phyloP scores from a whole-genome alignment of 2,329 filamentous ascomycete genomes.

The Apiospora arundinis region DNA sequence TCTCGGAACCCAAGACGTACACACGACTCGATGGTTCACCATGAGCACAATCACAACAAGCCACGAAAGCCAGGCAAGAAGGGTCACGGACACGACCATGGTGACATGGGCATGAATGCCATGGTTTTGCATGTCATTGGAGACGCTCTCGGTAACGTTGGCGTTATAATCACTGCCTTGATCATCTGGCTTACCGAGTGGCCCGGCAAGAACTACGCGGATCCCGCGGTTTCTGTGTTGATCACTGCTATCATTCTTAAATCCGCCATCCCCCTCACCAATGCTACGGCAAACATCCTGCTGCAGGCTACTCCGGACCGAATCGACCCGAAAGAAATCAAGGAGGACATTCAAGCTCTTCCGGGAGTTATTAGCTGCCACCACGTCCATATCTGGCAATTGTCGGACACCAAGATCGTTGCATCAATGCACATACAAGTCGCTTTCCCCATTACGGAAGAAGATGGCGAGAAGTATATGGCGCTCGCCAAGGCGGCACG shows the following conservation, averaged over 20 bases:
- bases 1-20: constrained; percentile 40
- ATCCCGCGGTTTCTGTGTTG: constrained; percentile 89
- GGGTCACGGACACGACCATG: constrained; percentile 75
- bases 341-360: constrained; percentile 85
- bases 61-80: constrained; percentile 57
- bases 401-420: constrained; percentile 92
- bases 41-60: constrained; percentile 80
- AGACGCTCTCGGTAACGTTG: constrained; percentile 85
- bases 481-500: constrained; percentile 81
- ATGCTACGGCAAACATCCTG: constrained; percentile 83
- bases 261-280: constrained; percentile 79
- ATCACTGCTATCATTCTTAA: constrained; percentile 83
- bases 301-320: constrained; percentile 93
- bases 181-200: constrained; percentile 91
- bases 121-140: constrained; percentile 80
- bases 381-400: constrained; percentile 97
- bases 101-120: constrained; percentile 93
- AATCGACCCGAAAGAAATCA: constrained; percentile 87
- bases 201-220: constrained; percentile 83
- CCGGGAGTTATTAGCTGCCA: constrained; percentile 90
- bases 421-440: constrained; percentile 94
- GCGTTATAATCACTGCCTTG: constrained; percentile 81
- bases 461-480: constrained; percentile 86
- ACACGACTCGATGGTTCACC: constrained; percentile 65
- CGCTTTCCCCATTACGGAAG: constrained; percentile 84